phyloP scores from a whole-genome alignment of 2,329 filamentous ascomycete species.

The Botryotinia convoluta region DNA sequence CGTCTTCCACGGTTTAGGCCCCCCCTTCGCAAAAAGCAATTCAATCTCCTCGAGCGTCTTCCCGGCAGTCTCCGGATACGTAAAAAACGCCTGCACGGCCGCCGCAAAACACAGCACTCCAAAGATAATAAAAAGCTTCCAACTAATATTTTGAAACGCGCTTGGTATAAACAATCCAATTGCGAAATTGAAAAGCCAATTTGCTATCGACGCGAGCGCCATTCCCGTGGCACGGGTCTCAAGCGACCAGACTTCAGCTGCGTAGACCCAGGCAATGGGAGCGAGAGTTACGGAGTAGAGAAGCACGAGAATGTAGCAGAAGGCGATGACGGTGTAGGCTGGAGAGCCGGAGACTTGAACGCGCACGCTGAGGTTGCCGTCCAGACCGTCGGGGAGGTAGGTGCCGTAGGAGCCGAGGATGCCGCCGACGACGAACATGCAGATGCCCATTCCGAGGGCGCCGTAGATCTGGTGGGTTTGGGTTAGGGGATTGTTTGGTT shows the following conservation, averaged over 20 bases:
- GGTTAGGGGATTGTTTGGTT: conserved; percentile 26
- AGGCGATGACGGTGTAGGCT: conserved; percentile 62
- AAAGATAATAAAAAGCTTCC: conserved; percentile 52
- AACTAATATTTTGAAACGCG: conserved; percentile 57
- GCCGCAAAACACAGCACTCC: conserved; percentile 47
- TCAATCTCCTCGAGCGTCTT: conserved; percentile 40
- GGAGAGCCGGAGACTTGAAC: conserved; percentile 51
- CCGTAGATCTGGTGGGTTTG: conserved; percentile 38
- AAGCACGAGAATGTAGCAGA: conserved; percentile 62
- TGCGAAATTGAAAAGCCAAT: conserved; percentile 60
- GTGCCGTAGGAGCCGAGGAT: conserved; percentile 44
- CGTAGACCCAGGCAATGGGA: conserved; percentile 64
- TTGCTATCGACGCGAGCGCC: conserved; percentile 54
- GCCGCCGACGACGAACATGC: conserved; percentile 48
- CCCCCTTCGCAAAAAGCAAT: conserved; percentile 33
- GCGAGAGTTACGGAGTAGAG: conserved; percentile 63
- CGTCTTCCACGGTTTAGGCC: conserved; percentile 30
- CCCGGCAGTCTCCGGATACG: conserved; percentile 39
- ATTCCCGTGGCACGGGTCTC: conserved; percentile 60
- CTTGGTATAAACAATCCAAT: conserved; percentile 58
- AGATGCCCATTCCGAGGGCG: conserved; percentile 43
- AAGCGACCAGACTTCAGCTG: conserved; percentile 62
- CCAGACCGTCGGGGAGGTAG: conserved; percentile 45
- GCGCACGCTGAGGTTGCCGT: conserved; percentile 50
- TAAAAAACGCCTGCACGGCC: conserved; percentile 36